phyloP scores from a whole-genome alignment of 306 rosid species.

The Aeschynomene evenia region DNA sequence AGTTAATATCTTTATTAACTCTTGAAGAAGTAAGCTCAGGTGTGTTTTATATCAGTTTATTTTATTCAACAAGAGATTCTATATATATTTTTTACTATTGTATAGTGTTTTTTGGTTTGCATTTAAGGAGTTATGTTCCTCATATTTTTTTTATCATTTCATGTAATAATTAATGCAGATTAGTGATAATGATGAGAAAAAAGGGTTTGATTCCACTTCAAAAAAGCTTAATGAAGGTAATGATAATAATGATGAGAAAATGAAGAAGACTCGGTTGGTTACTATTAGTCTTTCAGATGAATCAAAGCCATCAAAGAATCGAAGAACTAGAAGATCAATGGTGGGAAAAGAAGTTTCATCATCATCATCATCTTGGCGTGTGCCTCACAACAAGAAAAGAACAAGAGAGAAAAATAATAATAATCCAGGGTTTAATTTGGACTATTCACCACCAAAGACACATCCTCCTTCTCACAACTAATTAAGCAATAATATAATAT shows the following conservation, averaged over 20 bases:
- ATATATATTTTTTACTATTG: too few relatives aligned
- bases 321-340: not conserved
- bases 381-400: constrained; percentile 54
- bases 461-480: constrained; percentile 90
- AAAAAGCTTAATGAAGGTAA: constrained; percentile 25
- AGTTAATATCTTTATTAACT: too few relatives aligned
- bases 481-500: constrained; percentile 33
- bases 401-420: constrained; percentile 48
- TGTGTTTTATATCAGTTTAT: too few relatives aligned
- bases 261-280: not conserved
- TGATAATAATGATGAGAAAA: too few relatives aligned
- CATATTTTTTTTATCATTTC: too few relatives aligned
- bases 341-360: constrained; percentile 4
- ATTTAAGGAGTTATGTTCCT: not conserved
- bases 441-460: constrained; percentile 73
- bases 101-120: not conserved
- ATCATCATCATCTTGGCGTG: constrained; percentile 56
- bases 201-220: constrained; percentile 18
- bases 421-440: constrained; percentile 60
- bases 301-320: constrained; percentile 2
- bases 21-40: too few relatives aligned
- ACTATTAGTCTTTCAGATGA: too few relatives aligned
- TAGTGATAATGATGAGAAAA: constrained; percentile 23
- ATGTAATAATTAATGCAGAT: constrained; percentile 50
- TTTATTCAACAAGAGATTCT: too few relatives aligned